phyloP scores from a whole-genome alignment of 2,329 filamentous ascomycete species.

The Ophiognomonia clavigignenti-juglandacearum region DNA sequence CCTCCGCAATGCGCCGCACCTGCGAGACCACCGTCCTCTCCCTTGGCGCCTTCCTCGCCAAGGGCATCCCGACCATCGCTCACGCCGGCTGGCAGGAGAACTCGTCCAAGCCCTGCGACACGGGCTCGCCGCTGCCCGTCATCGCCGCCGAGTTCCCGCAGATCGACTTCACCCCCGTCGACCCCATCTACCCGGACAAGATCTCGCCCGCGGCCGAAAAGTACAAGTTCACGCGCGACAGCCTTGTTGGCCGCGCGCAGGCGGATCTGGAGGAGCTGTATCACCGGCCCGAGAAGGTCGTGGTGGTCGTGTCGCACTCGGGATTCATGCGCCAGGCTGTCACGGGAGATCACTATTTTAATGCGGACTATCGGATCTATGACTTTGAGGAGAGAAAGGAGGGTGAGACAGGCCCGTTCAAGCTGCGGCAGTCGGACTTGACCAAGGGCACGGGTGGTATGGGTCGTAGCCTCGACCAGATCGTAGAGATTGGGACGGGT shows the following conservation, averaged over 20 bases:
- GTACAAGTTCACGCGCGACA: conserved; percentile 49
- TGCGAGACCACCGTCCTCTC: conserved; percentile 58
- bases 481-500: conserved; percentile 24
- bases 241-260: conserved; percentile 52
- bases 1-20: conserved; percentile 61
- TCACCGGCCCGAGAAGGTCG: conserved; percentile 51
- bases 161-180: conserved; percentile 52
- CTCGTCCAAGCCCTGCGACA: conserved; percentile 55
- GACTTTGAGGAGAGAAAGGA: conserved; percentile 36
- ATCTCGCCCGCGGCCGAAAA: conserved; percentile 36
- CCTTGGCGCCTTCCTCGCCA: conserved; percentile 50
- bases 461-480: conserved; percentile 40
- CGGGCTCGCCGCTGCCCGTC: conserved; percentile 42
- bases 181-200: conserved; percentile 61
- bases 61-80: conserved; percentile 48
- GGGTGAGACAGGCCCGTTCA: conserved; percentile 24
- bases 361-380: conserved; percentile 62
- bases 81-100: conserved; percentile 64
- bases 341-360: conserved; percentile 51
- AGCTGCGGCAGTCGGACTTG: conserved; percentile 42
- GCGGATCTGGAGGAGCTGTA: conserved; percentile 44
- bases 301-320: conserved; percentile 62
- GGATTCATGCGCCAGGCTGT: conserved; percentile 57
- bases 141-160: conserved; percentile 46
- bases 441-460: conserved; percentile 46